phyloP scores from a whole-genome alignment of 306 rosid genomes.

The Begonia masoniana region DNA sequence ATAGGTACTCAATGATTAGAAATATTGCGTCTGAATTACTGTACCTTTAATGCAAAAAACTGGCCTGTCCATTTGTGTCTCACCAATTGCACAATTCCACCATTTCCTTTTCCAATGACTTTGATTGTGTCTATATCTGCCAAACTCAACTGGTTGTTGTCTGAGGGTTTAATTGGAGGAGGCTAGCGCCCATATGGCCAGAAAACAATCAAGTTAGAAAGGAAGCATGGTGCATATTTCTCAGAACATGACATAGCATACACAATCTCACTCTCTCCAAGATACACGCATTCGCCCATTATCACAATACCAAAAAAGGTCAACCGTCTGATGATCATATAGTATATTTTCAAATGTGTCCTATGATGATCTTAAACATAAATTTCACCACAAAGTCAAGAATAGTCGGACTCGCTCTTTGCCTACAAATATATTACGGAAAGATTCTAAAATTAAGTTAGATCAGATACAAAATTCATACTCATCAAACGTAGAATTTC shows the following conservation, averaged over 20 bases:
- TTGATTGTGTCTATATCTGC: constrained; percentile 65
- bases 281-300: not conserved
- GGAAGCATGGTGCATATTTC: not conserved
- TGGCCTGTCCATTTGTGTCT: constrained; percentile 97
- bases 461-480: no score
- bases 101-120: constrained; percentile 91
- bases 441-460: no score
- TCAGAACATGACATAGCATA: not conserved
- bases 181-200: constrained; percentile 42
- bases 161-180: constrained; percentile 78
- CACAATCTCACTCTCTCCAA: not conserved
- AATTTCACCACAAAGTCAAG: no score
- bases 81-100: constrained; percentile 91
- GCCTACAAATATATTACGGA: no score
- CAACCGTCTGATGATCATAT: no score
- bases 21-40: constrained; percentile 3
- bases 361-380: no score
- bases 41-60: constrained; percentile 96
- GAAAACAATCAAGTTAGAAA: constrained; percentile 18
- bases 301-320: not conserved
- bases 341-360: no score
- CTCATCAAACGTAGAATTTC: no score
- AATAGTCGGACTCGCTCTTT: no score
- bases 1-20: no score
- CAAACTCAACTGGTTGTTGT: constrained; percentile 60